Evolutionary conservation across 768 basidiomycete genomes (phyloP).

Genomic region (Boletus speciosus): DNA sequence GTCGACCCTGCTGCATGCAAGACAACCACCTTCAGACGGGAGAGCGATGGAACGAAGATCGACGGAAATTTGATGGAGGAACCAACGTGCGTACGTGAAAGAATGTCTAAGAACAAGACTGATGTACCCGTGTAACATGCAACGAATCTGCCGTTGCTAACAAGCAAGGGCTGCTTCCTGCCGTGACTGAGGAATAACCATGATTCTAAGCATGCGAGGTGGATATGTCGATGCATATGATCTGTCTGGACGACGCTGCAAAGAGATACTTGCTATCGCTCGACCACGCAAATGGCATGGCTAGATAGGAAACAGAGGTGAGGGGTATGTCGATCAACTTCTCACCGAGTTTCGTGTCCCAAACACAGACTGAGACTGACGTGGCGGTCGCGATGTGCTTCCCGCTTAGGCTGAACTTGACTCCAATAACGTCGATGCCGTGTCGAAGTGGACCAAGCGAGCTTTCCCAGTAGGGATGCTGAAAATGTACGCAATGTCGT

Average conservation of each 20-base stretch:
- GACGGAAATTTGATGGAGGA: background rate
- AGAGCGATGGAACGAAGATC: background rate
- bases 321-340: background rate
- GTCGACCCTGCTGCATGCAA: background rate
- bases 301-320: background rate
- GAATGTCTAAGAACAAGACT: background rate
- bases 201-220: background rate
- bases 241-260: background rate
- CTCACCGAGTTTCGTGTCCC: background rate
- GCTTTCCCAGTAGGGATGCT: background rate
- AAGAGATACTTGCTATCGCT: background rate
- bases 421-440: background rate
- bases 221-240: background rate
- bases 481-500: background rate
- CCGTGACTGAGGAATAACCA: background rate
- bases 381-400: background rate
- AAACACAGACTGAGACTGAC: background rate
- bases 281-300: background rate
- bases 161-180: background rate
- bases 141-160: background rate
- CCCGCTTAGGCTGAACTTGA: background rate
- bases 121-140: background rate
- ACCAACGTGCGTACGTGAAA: background rate
- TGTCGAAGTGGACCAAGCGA: background rate
- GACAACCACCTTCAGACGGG: background rate